Conservation (phyloP, 2,329 filamentous ascomycete species). For the Alternaria longipes region DNA sequence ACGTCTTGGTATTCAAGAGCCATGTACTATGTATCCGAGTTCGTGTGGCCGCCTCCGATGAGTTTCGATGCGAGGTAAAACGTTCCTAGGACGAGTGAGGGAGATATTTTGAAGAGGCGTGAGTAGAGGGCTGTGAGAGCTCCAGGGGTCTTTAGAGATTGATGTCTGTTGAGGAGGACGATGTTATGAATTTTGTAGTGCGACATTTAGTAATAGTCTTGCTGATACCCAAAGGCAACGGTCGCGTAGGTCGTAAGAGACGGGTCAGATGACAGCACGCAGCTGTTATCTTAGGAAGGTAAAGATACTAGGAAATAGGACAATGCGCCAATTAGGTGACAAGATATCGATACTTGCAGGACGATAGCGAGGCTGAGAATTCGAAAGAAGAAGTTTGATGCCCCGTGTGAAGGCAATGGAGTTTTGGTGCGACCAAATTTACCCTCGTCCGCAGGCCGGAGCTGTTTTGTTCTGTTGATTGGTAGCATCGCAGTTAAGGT, state of each 20-base stretch:
- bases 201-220: neutral
- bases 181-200: neutral
- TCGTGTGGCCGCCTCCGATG: neutral
- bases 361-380: neutral
- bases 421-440: neutral
- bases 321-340: neutral
- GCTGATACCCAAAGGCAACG: neutral
- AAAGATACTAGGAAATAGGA: neutral
- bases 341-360: neutral
- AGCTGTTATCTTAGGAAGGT: neutral
- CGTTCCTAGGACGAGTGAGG: neutral
- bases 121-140: neutral
- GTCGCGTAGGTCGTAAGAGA: neutral
- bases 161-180: neutral
- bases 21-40: neutral
- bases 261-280: neutral
- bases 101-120: neutral
- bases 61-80: neutral
- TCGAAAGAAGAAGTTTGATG: neutral
- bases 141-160: neutral
- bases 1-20: slow-evolving; percentile 6
- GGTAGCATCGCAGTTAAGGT: neutral
- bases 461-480: neutral
- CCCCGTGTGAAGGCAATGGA: neutral
- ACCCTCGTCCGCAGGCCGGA: too few relatives aligned